A percentile compares a stretch with the other conserved stretches of the same genome.
Conservation (phyloP, 768 basidiomycete genomes). For the Lactarius vividus region DNA sequence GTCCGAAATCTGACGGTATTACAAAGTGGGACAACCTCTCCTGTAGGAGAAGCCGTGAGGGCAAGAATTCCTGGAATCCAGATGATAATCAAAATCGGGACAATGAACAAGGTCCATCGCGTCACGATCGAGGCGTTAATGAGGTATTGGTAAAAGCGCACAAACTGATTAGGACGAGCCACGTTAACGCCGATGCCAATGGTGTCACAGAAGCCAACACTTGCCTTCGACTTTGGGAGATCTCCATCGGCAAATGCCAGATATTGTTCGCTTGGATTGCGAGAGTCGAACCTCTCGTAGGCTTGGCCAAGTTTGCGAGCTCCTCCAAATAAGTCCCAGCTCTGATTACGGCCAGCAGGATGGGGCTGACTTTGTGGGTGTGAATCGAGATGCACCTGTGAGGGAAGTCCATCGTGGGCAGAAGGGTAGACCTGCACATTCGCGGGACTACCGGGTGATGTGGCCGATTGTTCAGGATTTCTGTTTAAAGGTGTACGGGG, state of each 20-base stretch:
- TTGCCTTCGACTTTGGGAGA: slow-evolving; percentile 52
- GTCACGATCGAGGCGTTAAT: slow-evolving; percentile 74
- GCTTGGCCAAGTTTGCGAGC: slow-evolving; percentile 51
- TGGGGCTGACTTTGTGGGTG: neutral
- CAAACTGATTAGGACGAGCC: slow-evolving; percentile 41
- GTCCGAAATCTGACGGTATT: neutral
- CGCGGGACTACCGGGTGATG: neutral
- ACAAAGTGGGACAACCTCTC: slow-evolving; percentile 39
- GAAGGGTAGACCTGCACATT: neutral
- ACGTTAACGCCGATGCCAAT: slow-evolving; percentile 1
- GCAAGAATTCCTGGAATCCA: slow-evolving; percentile 79
- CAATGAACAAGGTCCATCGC: slow-evolving; percentile 76
- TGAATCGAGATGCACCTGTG: neutral
- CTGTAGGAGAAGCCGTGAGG: slow-evolving; percentile 49
- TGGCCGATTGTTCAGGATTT: slow-evolving; percentile 1
- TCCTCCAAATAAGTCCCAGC: slow-evolving; percentile 52
- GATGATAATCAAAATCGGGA: slow-evolving; percentile 62
- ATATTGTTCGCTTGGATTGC: slow-evolving; percentile 50
- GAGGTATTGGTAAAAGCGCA: slow-evolving; percentile 68
- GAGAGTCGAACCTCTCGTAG: slow-evolving; percentile 57
- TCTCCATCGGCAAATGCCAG: slow-evolving; percentile 62
- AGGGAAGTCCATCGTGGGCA: slow-evolving; percentile 7
- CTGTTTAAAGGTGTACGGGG: slow-evolving; percentile 17
- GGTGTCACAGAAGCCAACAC: neutral
- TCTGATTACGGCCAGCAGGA: slow-evolving; percentile 31